Evolutionary conservation across 768 basidiomycete genomes (phyloP), one percentile per base, ranked within the genome.

Genomic region (Lentinula raphanica): DNA sequence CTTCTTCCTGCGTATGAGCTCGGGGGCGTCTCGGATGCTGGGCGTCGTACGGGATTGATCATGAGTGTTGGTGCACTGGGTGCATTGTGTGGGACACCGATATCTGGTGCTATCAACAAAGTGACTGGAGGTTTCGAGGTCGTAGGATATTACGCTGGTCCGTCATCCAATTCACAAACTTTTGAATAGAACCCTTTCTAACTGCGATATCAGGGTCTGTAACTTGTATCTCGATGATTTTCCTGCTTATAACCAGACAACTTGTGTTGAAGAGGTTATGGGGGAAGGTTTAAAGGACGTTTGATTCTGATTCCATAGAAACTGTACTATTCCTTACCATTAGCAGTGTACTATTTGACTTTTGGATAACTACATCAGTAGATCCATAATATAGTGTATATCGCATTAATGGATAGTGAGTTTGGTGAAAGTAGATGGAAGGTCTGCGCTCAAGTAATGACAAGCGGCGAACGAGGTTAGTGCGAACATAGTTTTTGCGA

Each of bases 51-150:
- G 1, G 85, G 86, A 3, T 78, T 85, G 70, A 77, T 78, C 50
- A 68, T 85, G 66, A 78, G 76, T 19, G 71, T 83, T 58, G 59
- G 78, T 21, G 79, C 84, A 0, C 42, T 84, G 21, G 85, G 85
- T 8, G 79, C 83, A 0, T 69, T 86, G 11, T 74, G 73, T 2
- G 86, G 86, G 0, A 82, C 83, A 8, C 86, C 85, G 0, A 83
- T 87, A 63, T 84, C 84, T 3, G 84, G 86, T 2, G 81, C 79
- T 2, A 83, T 87, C 61, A 73, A 77, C 59, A 62, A 65, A 0
- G 69, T 75, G 0, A 78, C 83, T 3, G 73, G 72, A 9, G 72
- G 76, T 0, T 86, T 77, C 64, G 64, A 69, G 27, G 67, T 64
- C 4, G 77, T 79, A 12, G 80, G 82, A 13, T 71, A 75, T 51